Conservation (phyloP, 106 monocot species). For the Platanthera guangdongensis region DNA sequence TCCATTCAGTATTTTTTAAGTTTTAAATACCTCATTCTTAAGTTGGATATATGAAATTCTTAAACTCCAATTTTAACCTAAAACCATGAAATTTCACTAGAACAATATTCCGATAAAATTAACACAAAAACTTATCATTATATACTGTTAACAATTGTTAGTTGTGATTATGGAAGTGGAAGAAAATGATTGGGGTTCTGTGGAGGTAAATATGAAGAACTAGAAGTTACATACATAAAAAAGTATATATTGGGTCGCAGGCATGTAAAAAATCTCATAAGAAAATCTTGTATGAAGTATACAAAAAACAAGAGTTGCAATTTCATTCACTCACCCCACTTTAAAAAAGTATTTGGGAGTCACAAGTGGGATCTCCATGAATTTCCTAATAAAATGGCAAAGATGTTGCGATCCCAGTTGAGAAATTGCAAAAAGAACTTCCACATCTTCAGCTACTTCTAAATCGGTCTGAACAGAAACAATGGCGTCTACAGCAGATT, state of each 20-base stretch:
- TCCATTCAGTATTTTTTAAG: not conserved
- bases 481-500: constrained; percentile 32
- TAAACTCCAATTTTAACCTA: not conserved
- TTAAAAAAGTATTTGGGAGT: constrained; percentile 67
- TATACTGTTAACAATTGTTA: no score
- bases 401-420: constrained; percentile 36
- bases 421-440: constrained; percentile 11
- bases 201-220: not conserved
- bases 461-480: constrained; percentile 26
- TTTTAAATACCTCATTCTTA: not conserved
- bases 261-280: not conserved
- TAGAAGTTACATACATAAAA: not conserved
- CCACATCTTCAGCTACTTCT: constrained; percentile 21
- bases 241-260: not conserved
- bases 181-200: not conserved
- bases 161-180: not conserved
- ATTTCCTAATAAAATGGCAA: constrained; percentile 33
- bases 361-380: constrained; percentile 45
- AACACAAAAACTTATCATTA: not conserved
- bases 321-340: constrained; percentile 40
- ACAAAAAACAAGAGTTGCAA: not conserved
- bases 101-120: not conserved
- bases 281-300: not conserved
- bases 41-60: not conserved
- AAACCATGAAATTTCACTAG: not conserved